phyloP scores from a whole-genome alignment of 441 rosid species.

The Gossypium lobatum region DNA sequence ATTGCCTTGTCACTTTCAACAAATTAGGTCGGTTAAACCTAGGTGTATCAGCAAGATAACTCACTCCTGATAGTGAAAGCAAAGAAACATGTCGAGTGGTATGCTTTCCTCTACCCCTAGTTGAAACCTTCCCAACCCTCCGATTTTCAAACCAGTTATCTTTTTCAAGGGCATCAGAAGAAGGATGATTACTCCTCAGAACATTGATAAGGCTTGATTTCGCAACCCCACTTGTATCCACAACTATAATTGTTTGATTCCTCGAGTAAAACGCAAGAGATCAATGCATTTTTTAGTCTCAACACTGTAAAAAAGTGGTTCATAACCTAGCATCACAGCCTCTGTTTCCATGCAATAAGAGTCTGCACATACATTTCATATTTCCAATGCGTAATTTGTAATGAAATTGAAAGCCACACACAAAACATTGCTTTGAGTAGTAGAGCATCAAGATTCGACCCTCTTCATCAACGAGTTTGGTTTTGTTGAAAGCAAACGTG shows the following conservation, averaged over 20 bases:
- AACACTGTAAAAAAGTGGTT: slow-evolving; percentile 69
- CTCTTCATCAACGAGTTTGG: slow-evolving; percentile 54
- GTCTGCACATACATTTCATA: slow-evolving; percentile 33
- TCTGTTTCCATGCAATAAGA: slow-evolving; percentile 47
- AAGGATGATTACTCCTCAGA: slow-evolving; percentile 42
- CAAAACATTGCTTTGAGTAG: no score
- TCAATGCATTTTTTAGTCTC: slow-evolving; percentile 54
- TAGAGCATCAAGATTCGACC: slow-evolving; percentile 21
- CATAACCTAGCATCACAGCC: slow-evolving; percentile 62
- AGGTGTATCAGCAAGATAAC: slow-evolving; percentile 88
- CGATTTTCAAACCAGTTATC: slow-evolving; percentile 73
- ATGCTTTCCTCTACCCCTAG: slow-evolving; percentile 80
- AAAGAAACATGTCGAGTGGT: slow-evolving; percentile 81
- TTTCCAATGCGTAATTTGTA: not conserved
- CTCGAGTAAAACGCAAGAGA: slow-evolving; percentile 44
- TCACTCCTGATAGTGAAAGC: slow-evolving; percentile 70
- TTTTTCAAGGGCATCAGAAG: slow-evolving; percentile 27
- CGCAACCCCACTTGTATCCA: slow-evolving; percentile 93
- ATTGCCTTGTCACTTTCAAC: slow-evolving; percentile 77
- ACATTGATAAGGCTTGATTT: slow-evolving; percentile 80
- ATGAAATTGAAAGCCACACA: not conserved
- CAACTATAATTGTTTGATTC: slow-evolving; percentile 70
- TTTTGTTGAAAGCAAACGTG: slow-evolving; percentile 70
- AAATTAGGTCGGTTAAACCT: slow-evolving; percentile 90
- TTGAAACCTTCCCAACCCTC: slow-evolving; percentile 79